Conservation (phyloP, 257 asterid species). For the Penstemon newberryi region DNA sequence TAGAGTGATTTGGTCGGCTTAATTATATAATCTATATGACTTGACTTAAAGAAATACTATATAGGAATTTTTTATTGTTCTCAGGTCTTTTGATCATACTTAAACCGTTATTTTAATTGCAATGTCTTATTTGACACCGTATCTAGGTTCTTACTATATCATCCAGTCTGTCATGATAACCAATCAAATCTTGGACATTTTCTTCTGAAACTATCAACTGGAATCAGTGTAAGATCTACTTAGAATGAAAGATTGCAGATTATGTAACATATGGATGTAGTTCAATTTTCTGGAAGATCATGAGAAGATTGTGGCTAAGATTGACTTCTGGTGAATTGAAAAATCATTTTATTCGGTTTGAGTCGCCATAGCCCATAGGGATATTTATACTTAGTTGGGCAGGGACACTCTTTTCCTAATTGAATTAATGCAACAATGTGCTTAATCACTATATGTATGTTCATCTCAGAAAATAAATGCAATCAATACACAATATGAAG, state of each 20-base stretch:
- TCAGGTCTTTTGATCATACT: slow-evolving; percentile 8
- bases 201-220: not conserved
- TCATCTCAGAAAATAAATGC: slow-evolving; percentile 57
- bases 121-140: not conserved
- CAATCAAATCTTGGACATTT: not conserved
- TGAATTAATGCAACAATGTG: not conserved
- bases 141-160: not conserved
- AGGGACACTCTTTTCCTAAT: not conserved
- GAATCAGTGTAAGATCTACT: not conserved
- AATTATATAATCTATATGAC: not conserved
- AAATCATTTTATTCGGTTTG: slow-evolving; percentile 1
- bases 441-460: not conserved
- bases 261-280: not conserved
- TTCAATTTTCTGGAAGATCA: not conserved
- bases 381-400: slow-evolving; percentile 2
- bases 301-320: not conserved
- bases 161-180: not conserved
- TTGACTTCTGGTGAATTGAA: not conserved
- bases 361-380: not conserved
- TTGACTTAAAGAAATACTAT: not conserved
- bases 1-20: not conserved
- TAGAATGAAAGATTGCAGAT: not conserved
- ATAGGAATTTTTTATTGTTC: not conserved
- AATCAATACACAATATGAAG: slow-evolving; percentile 63
- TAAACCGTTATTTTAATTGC: not conserved